phyloP scores from a whole-genome alignment of 768 basidiomycete species.

The Lanmaoa rubissima region DNA sequence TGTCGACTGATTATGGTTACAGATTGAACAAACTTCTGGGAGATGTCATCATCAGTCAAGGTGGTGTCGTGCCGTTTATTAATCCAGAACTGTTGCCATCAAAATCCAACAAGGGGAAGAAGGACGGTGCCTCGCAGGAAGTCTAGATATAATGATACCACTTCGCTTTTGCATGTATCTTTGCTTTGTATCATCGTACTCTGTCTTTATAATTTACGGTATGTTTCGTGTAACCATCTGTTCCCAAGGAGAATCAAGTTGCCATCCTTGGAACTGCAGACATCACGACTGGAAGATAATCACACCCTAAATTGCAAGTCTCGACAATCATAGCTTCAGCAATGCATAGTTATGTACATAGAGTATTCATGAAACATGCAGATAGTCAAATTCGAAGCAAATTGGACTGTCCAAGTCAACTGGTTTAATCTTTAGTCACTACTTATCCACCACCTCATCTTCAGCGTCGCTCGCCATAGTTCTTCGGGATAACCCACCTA shows the following conservation, averaged over 20 bases:
- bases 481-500: slow-evolving; percentile 59
- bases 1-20: neutral
- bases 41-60: slow-evolving; percentile 69
- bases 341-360: neutral
- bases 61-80: slow-evolving; percentile 73
- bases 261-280: neutral
- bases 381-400: neutral
- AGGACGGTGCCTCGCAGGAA: slow-evolving; percentile 50
- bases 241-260: neutral
- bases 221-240: slow-evolving; percentile 24
- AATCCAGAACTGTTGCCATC: slow-evolving; percentile 47
- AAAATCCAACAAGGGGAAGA: slow-evolving; percentile 47
- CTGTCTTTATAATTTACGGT: slow-evolving; percentile 30
- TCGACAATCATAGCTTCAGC: neutral
- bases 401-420: neutral
- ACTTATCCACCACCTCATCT: slow-evolving; percentile 57
- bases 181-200: slow-evolving; percentile 26
- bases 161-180: slow-evolving; percentile 4
- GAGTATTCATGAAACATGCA: neutral
- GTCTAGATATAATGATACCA: slow-evolving; percentile 33
- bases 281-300: neutral
- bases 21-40: slow-evolving; percentile 59
- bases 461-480: slow-evolving; percentile 86
- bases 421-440: neutral
- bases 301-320: neutral